Conservation (phyloP, 495 filamentous ascomycete species). For the Daldinia grandis region DNA sequence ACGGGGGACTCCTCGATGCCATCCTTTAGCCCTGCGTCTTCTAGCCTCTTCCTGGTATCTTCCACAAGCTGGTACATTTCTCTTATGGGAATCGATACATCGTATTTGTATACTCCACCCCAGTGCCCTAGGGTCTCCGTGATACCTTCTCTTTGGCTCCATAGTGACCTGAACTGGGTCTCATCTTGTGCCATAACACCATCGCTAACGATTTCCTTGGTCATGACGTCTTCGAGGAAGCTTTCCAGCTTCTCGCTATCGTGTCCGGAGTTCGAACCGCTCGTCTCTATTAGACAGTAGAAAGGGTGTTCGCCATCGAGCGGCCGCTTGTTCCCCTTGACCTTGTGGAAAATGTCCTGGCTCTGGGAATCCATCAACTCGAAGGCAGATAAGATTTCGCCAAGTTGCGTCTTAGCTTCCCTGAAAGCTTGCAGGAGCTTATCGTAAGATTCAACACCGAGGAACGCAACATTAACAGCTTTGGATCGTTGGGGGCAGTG, state of each 20-base stretch:
- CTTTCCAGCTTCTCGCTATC: conserved; percentile 83
- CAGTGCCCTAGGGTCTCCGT: conserved; percentile 87
- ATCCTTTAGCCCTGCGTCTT: conserved; percentile 76
- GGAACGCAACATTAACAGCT: conserved; percentile 89
- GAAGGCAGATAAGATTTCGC: conserved; percentile 95
- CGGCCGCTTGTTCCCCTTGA: conserved; percentile 79
- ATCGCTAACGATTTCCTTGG: conserved; percentile 81
- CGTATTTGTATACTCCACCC: conserved; percentile 98
- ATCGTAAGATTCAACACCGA: conserved; percentile 86
- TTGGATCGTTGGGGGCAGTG: conserved; percentile 84
- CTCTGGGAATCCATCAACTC: conserved; percentile 92
- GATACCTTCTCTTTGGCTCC: conserved; percentile 94
- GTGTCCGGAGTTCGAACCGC: conserved; percentile 91
- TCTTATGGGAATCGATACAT: conserved; percentile 90
- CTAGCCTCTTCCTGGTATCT: conserved; percentile 76
- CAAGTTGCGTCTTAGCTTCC: conserved; percentile 87
- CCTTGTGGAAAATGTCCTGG: conserved; percentile 76
- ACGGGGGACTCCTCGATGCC: conserved; percentile 81
- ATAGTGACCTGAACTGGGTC: conserved; percentile 84
- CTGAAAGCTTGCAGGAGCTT: conserved; percentile 82
- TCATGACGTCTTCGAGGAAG: conserved; percentile 92
- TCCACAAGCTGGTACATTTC: conserved; percentile 90
- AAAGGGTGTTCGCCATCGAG: conserved; percentile 86
- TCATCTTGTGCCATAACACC: conserved; percentile 91
- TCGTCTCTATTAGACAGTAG: conserved; percentile 96